Conservation (phyloP, 1,139 yeast species). For the Candida buenavistaensis region DNA sequence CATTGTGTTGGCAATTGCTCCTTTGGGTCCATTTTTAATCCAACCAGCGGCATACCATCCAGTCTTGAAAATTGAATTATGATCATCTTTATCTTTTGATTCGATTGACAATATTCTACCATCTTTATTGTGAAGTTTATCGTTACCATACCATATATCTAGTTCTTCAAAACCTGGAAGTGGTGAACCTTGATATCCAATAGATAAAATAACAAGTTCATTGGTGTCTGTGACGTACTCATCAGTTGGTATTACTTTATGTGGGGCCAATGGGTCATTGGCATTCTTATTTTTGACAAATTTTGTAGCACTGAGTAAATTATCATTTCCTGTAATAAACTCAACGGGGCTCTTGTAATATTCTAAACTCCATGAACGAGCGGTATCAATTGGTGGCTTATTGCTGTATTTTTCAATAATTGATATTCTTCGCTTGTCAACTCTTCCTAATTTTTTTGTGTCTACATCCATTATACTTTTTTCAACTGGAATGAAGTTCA, state of each 20-base stretch:
- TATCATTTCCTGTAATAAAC: constrained; percentile 35
- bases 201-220: constrained; percentile 77
- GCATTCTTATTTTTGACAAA: constrained; percentile 49
- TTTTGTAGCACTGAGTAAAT: constrained; percentile 47
- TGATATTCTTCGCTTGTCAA: constrained; percentile 66
- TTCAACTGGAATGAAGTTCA: constrained; percentile 55
- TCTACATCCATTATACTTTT: constrained; percentile 42
- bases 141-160: constrained; percentile 59
- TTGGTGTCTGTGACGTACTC: constrained; percentile 39
- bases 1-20: constrained; percentile 92
- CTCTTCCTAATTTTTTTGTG: constrained; percentile 52
- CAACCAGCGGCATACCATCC: constrained; percentile 88
- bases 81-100: constrained; percentile 22
- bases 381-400: constrained; percentile 18
- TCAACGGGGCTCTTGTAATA: constrained; percentile 68
- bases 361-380: constrained; percentile 60
- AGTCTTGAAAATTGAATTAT: constrained; percentile 24
- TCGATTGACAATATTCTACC: constrained; percentile 54
- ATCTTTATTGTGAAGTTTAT: constrained; percentile 55
- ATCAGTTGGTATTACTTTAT: constrained; percentile 44
- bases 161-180: constrained; percentile 55
- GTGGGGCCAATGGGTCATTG: constrained; percentile 31
- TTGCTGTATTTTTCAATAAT: constrained; percentile 57
- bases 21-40: constrained; percentile 87
- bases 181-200: constrained; percentile 79